These are phyloP conservation scores for Phlyctochytrium planicorne DNA, from an alignment of 192 early-diverging fungal species.

Conservation along the genomic window DNA sequence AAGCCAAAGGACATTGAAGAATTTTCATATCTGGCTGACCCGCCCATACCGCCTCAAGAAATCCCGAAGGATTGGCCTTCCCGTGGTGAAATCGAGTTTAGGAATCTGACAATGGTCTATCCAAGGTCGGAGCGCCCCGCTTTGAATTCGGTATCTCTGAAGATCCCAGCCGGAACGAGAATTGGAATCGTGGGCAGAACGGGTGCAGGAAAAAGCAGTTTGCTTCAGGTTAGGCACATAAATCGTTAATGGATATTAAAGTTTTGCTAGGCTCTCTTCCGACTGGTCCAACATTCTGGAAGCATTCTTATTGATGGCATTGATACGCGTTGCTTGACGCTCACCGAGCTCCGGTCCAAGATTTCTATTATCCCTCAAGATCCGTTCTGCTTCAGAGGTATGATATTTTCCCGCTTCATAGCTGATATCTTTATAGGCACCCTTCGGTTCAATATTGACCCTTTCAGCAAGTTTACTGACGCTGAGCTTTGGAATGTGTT, in stretches of 20 bases:
- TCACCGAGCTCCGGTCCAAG: constrained; percentile 19
- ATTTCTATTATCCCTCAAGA: constrained; percentile 40
- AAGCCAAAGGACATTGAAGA: too few species aligned
- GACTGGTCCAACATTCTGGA: constrained; percentile 34
- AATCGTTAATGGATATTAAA: constrained; percentile 17
- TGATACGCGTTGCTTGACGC: constrained; percentile 24
- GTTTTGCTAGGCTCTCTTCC: constrained; percentile 27
- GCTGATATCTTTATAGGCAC: constrained; percentile 65
- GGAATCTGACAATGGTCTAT: constrained; percentile 57
- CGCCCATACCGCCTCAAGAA: neutral
- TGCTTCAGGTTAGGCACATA: constrained; percentile 41
- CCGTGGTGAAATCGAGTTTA: constrained; percentile 56
- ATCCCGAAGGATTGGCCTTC: constrained; percentile 59
- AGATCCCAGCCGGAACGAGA: constrained; percentile 66
- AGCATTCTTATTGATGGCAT: constrained; percentile 36
- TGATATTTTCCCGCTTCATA: too few species aligned
- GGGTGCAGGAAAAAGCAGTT: constrained; percentile 72
- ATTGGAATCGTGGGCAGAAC: constrained; percentile 86
- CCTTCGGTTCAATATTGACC: constrained; percentile 77
- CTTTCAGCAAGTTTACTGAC: constrained; percentile 59
- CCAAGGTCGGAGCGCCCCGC: constrained; percentile 45
- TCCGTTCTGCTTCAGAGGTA: constrained; percentile 22
- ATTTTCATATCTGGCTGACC: too few species aligned
- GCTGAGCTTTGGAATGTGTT: constrained; percentile 67
- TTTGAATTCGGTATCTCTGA: constrained; percentile 57